These are phyloP conservation scores for Melocanna baccifera DNA, from an alignment of 176 grass and related monocot genomes.

Conservation along the genomic window DNA sequence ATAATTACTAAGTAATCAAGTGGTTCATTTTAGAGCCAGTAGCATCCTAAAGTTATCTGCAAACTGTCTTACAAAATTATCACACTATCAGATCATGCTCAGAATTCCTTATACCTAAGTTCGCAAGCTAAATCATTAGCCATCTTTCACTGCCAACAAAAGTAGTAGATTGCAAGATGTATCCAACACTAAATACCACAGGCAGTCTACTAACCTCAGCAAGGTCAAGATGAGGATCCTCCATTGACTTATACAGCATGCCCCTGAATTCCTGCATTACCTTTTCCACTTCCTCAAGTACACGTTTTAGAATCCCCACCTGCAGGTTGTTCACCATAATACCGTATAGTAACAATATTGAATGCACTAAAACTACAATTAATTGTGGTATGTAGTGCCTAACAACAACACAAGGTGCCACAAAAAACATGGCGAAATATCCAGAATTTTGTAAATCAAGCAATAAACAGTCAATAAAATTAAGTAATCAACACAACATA, in stretches of 20 bases:
- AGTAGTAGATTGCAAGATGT: constrained; percentile 19
- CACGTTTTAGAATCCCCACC: constrained; percentile 96
- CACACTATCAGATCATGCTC: background rate
- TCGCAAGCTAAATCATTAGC: background rate
- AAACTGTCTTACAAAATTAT: background rate
- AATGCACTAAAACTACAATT: constrained; percentile 5
- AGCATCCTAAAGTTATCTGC: constrained; percentile 4
- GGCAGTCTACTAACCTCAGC: constrained; percentile 65
- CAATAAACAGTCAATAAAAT: constrained; percentile 15
- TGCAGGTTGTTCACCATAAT: constrained; percentile 41
- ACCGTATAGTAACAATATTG: constrained; percentile 27
- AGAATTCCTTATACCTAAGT: constrained; percentile 24
- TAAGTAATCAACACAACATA: constrained; percentile 4
- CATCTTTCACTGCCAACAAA: constrained; percentile 17
- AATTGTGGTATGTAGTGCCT: background rate
- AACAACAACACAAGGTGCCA: background rate
- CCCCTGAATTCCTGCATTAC: constrained; percentile 98
- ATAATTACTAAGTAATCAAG: constrained; percentile 20
- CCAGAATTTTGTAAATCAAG: background rate
- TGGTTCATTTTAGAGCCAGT: constrained; percentile 19
- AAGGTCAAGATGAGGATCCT: constrained; percentile 95
- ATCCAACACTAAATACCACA: background rate
- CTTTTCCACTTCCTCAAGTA: constrained; percentile 97
- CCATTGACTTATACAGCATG: constrained; percentile 99
- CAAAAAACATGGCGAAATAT: background rate